These are phyloP conservation scores for Emergomyces africanus DNA, from an alignment of 2,329 filamentous ascomycete genomes.

Conservation along the genomic window DNA sequence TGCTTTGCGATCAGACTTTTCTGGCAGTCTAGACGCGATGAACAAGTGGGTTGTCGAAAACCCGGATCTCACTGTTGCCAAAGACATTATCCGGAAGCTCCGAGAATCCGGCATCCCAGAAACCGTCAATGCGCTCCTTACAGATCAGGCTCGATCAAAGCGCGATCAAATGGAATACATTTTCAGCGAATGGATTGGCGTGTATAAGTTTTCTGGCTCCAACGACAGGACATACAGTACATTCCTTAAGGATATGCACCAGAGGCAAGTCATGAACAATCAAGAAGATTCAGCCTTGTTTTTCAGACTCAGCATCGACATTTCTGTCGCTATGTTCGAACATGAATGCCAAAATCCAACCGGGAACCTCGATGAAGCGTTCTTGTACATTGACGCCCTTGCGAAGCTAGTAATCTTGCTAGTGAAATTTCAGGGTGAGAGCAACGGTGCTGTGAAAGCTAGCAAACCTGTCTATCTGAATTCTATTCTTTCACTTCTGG, in stretches of 20 bases:
- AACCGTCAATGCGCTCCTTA: constrained; percentile 41
- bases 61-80: constrained; percentile 49
- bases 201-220: constrained; percentile 64
- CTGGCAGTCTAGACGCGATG: constrained; percentile 65
- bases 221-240: constrained; percentile 58
- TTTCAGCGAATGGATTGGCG: constrained; percentile 87
- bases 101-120: constrained; percentile 43
- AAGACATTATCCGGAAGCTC: constrained; percentile 57
- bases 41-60: constrained; percentile 72
- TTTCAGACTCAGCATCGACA: constrained; percentile 67
- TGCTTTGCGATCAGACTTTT: constrained; percentile 74
- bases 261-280: constrained; percentile 56
- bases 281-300: constrained; percentile 70
- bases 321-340: constrained; percentile 67
- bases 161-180: constrained; percentile 86
- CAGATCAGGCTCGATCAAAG: constrained; percentile 46
- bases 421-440: constrained; percentile 56
- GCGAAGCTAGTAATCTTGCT: constrained; percentile 68
- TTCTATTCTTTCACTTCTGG: constrained; percentile 61
- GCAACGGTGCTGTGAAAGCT: constrained; percentile 44
- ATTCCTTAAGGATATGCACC: constrained; percentile 76
- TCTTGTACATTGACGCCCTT: constrained; percentile 62
- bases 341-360: constrained; percentile 49
- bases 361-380: constrained; percentile 48
- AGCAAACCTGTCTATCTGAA: constrained; percentile 62